Conservation (phyloP, 139 green algal genomes). For the Asterochloris sp. region DNA sequence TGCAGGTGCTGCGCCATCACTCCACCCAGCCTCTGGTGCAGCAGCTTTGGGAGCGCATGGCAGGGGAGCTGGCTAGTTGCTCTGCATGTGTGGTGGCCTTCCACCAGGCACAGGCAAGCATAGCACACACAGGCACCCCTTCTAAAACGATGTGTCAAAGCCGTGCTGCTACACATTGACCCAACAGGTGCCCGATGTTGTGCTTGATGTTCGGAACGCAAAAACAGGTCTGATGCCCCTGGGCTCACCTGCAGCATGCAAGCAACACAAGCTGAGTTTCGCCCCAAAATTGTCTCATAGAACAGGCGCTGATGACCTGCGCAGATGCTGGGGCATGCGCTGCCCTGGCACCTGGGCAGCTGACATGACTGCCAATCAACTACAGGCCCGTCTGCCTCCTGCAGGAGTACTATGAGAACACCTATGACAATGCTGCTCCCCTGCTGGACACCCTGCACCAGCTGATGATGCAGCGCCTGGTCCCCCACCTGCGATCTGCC, state of each 20-base stretch:
- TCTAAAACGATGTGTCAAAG: neutral
- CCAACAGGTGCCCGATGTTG: neutral
- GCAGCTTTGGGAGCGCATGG: slow-evolving; percentile 19
- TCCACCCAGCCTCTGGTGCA: slow-evolving; percentile 27
- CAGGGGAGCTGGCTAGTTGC: slow-evolving; percentile 21
- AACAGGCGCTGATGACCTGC: neutral
- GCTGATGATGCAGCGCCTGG: neutral
- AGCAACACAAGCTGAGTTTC: neutral
- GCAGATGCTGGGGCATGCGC: too few relatives aligned
- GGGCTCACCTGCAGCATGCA: neutral
- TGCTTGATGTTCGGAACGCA: too few relatives aligned
- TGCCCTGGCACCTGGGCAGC: too few relatives aligned
- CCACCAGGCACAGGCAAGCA: slow-evolving; percentile 25
- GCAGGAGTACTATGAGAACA: too few relatives aligned
- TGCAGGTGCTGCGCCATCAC: neutral
- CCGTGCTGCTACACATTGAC: neutral
- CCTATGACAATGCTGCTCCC: neutral
- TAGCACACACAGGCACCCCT: too few relatives aligned
- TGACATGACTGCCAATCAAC: too few relatives aligned
- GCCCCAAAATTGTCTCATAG: neutral
- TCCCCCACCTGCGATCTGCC: neutral
- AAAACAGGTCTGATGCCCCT: neutral
- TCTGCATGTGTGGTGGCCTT: slow-evolving; percentile 25
- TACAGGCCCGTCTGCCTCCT: too few relatives aligned
- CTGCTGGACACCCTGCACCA: neutral